A percentile compares a stretch with the other conserved stretches of the same genome.
Evolutionary conservation across 192 early-diverging fungal genomes (phyloP).

Genomic region (Coemansia sp.): DNA sequence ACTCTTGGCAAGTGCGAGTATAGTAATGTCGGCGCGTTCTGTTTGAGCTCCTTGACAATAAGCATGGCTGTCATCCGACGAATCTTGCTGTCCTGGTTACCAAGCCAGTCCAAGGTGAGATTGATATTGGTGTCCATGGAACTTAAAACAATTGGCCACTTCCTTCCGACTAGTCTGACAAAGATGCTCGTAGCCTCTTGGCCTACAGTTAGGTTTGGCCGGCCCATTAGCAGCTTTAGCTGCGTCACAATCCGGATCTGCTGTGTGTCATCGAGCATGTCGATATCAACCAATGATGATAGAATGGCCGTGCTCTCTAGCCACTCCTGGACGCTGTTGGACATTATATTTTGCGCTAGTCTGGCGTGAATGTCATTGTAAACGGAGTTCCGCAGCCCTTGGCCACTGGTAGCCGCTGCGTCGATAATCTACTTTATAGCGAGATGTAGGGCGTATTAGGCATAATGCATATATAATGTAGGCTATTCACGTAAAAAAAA

Average conservation of each 20-base stretch:
- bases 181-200: slow-evolving; percentile 28
- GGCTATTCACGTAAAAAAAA: background rate
- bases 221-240: slow-evolving; percentile 22
- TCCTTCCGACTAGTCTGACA: slow-evolving; percentile 25
- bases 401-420: slow-evolving; percentile 19
- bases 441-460: slow-evolving; percentile 2
- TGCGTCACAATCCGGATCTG: slow-evolving; percentile 33
- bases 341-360: slow-evolving; percentile 13
- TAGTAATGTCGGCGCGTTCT: slow-evolving; percentile 67
- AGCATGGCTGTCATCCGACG: slow-evolving; percentile 41
- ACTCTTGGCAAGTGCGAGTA: slow-evolving; percentile 82
- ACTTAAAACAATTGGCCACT: slow-evolving; percentile 28
- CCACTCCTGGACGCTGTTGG: slow-evolving; percentile 23
- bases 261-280: slow-evolving; percentile 40
- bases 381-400: slow-evolving; percentile 26
- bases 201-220: slow-evolving; percentile 25
- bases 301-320: slow-evolving; percentile 37
- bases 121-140: slow-evolving; percentile 31
- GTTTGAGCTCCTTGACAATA: slow-evolving; percentile 34
- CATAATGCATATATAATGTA: background rate
- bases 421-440: slow-evolving; percentile 25
- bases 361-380: slow-evolving; percentile 26
- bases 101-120: slow-evolving; percentile 49
- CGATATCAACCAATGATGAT: slow-evolving; percentile 32
- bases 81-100: slow-evolving; percentile 34